Evolutionary conservation across 257 asterid species (phyloP).

Genomic region (Linderniella brevidens): DNA sequence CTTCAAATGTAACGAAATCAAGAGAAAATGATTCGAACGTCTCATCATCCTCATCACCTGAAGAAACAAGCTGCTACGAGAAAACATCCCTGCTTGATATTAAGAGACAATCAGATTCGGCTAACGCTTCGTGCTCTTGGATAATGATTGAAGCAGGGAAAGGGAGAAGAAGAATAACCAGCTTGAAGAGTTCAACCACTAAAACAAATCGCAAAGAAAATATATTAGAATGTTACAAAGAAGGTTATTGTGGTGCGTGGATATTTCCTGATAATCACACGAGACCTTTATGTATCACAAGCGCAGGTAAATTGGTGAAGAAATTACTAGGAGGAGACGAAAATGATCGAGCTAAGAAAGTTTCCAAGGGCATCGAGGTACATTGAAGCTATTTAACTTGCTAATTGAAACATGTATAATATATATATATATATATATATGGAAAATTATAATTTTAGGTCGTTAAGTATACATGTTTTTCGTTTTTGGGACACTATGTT

Average conservation of each 20-base stretch:
- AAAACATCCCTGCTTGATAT: slow-evolving; percentile 14
- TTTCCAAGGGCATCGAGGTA: too few species aligned
- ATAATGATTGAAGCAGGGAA: slow-evolving; percentile 21
- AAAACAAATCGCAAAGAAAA: slow-evolving; percentile 17
- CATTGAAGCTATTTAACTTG: slow-evolving; percentile 14
- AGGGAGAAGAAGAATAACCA: slow-evolving; percentile 15
- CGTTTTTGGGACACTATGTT: too few species aligned
- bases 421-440: too few species aligned
- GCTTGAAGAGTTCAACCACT: slow-evolving; percentile 20
- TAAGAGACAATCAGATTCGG: slow-evolving; percentile 12
- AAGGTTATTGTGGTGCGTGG: slow-evolving; percentile 50
- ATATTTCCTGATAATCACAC: slow-evolving; percentile 40
- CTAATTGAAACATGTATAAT: slow-evolving; percentile 39
- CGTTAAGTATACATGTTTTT: too few species aligned
- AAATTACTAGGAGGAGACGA: slow-evolving; percentile 14
- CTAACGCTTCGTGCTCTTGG: slow-evolving; percentile 8
- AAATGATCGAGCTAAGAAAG: slow-evolving; percentile 16
- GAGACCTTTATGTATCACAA: slow-evolving; percentile 39
- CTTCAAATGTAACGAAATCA: too few species aligned
- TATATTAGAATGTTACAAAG: slow-evolving; percentile 18
- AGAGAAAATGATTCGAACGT: too few species aligned
- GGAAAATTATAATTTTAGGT: too few species aligned
- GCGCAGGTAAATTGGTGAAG: slow-evolving; percentile 38
- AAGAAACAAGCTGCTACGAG: too few species aligned
- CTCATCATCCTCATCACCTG: too few species aligned